These are phyloP conservation scores for Combretum micranthum DNA, from an alignment of 345 rosid species.

Conservation along the genomic window DNA sequence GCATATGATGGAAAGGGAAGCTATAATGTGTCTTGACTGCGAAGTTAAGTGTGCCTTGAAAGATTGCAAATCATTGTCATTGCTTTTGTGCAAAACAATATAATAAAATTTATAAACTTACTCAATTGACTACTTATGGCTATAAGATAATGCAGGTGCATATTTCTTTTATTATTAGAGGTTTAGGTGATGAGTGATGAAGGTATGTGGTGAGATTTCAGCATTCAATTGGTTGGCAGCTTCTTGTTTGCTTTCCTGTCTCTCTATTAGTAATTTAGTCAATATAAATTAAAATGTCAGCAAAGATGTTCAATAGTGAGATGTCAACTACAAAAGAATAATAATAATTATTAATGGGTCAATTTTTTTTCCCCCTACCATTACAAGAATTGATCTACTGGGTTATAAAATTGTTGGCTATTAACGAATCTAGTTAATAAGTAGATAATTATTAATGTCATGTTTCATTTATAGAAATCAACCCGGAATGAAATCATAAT, in stretches of 20 bases:
- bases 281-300: not conserved
- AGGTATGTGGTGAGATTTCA: constrained; percentile 16
- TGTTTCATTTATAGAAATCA: too few species aligned
- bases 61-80: constrained; percentile 46
- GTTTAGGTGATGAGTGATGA: constrained; percentile 11
- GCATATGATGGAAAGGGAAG: constrained; percentile 6
- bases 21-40: constrained; percentile 46
- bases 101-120: not conserved
- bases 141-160: not conserved
- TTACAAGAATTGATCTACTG: too few species aligned
- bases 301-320: not conserved
- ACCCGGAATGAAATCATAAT: too few species aligned
- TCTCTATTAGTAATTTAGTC: constrained; percentile 1
- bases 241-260: constrained; percentile 1
- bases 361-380: too few species aligned
- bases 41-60: constrained; percentile 43
- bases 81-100: constrained; percentile 1
- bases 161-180: not conserved
- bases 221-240: constrained; percentile 16
- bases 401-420: too few species aligned
- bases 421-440: too few species aligned
- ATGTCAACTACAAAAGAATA: not conserved
- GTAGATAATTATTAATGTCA: too few species aligned
- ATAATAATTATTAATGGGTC: too few species aligned
- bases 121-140: not conserved